phyloP scores from a whole-genome alignment of 192 early-diverging fungal species.

The Coemansia sp. region DNA sequence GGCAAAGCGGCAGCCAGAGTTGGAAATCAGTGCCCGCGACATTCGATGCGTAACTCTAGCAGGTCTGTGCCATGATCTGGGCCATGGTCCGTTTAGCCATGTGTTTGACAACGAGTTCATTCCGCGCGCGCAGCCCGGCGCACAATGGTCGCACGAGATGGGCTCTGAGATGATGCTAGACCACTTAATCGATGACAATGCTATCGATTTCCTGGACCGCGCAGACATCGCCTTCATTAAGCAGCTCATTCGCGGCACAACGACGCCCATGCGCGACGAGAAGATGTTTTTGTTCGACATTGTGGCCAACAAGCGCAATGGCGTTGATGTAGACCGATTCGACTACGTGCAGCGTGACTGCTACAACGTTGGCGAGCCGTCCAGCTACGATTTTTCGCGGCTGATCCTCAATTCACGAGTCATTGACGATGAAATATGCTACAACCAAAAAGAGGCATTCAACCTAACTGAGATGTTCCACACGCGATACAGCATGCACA shows the following conservation, averaged over 20 bases:
- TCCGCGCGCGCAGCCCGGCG: conserved; percentile 55
- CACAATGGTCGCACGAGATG: conserved; percentile 70
- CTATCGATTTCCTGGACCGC: conserved; percentile 60
- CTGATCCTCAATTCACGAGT: conserved; percentile 81
- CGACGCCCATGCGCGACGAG: conserved; percentile 34
- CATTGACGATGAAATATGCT: conserved; percentile 86
- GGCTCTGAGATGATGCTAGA: conserved; percentile 86
- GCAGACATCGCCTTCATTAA: conserved; percentile 66
- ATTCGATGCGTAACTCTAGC: conserved; percentile 84
- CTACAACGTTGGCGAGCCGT: conserved; percentile 63
- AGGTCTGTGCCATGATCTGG: conserved; percentile 91
- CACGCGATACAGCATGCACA: conserved; percentile 74
- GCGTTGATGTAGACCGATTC: conserved; percentile 94
- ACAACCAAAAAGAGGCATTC: conserved; percentile 83
- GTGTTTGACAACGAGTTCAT: conserved; percentile 92
- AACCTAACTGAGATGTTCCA: conserved; percentile 87
- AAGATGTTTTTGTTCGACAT: conserved; percentile 89
- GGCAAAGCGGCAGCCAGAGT: conserved; percentile 68
- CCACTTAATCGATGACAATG: conserved; percentile 68
- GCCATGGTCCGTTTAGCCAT: conserved; percentile 97
- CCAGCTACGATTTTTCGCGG: conserved; percentile 59
- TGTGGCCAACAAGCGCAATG: conserved; percentile 92
- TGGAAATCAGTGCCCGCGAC: conserved; percentile 75
- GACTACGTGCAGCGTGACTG: conserved; percentile 77
- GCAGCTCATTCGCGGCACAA: conserved; percentile 65